These are phyloP conservation scores for Monilinia laxa DNA, from an alignment of 2,329 filamentous ascomycete species.

Conservation along the genomic window DNA sequence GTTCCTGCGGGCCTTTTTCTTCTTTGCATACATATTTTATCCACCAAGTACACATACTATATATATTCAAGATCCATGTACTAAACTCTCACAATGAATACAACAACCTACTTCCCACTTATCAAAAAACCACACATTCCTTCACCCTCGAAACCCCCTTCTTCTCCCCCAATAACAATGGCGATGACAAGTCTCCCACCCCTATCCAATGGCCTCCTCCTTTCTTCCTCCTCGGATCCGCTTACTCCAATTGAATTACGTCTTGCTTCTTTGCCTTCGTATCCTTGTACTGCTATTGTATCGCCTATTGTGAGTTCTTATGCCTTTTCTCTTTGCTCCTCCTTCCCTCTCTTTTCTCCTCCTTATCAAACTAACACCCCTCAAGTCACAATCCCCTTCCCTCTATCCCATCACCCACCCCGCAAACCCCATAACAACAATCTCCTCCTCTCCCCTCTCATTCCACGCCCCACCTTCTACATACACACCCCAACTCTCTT, in stretches of 20 bases:
- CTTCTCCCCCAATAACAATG: background rate
- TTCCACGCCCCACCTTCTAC: background rate
- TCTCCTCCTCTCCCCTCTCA: background rate
- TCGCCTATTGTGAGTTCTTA: too few relatives aligned
- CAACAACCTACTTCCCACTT: background rate
- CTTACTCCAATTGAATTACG: background rate
- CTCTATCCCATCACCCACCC: background rate
- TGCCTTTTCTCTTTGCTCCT: too few relatives aligned
- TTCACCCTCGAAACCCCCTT: background rate
- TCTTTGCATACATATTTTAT: background rate
- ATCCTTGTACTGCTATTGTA: constrained; percentile 3
- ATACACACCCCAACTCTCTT: background rate
- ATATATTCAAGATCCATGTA: background rate
- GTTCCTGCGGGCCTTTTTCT: background rate
- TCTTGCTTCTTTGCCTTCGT: background rate
- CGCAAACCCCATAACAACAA: background rate
- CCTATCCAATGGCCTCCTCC: background rate
- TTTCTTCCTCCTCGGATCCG: background rate
- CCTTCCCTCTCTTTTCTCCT: too few relatives aligned
- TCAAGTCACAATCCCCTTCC: background rate
- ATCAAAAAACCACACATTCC: background rate
- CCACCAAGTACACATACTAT: background rate
- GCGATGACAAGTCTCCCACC: background rate
- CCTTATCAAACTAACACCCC: background rate
- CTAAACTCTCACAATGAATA: background rate